phyloP scores from a whole-genome alignment of 1,284 basidiomycete genomes.

The Gastroboletus turbinatus region DNA sequence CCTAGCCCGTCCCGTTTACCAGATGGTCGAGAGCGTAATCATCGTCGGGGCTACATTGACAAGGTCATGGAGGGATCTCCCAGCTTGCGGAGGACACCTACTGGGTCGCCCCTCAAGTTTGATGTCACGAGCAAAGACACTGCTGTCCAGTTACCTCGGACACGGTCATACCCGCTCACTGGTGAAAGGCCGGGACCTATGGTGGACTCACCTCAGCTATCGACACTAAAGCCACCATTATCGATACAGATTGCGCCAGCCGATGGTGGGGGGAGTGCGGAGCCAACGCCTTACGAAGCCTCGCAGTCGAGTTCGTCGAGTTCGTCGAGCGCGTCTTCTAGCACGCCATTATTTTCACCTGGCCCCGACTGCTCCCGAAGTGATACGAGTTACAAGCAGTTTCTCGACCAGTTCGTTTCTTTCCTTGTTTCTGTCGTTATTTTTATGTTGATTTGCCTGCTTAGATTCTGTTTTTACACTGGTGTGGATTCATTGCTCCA shows the following conservation, averaged over 20 bases:
- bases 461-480: constrained; percentile 78
- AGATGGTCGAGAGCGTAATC: constrained; percentile 37
- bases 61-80: constrained; percentile 19
- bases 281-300: constrained; percentile 55
- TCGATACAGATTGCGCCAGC: constrained; percentile 16
- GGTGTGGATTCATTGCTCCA: constrained; percentile 42
- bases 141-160: constrained; percentile 23
- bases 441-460: constrained; percentile 1
- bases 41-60: constrained; percentile 52
- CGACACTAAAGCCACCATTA: constrained; percentile 13
- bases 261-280: constrained; percentile 38
- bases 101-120: constrained; percentile 39
- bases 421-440: neutral
- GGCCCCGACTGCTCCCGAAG: constrained; percentile 20
- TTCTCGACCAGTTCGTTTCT: constrained; percentile 59
- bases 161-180: constrained; percentile 40
- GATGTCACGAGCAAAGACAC: constrained; percentile 1
- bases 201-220: neutral
- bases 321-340: constrained; percentile 41
- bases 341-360: constrained; percentile 39
- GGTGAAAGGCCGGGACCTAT: constrained; percentile 12
- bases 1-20: constrained; percentile 27
- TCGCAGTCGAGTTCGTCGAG: constrained; percentile 44
- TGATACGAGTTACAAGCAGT: constrained; percentile 54
- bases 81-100: constrained; percentile 41